Percentiles rank a stretch among this genome's conserved stretches.
These are phyloP conservation scores for Terfezia claveryi DNA, from an alignment of 495 filamentous ascomycete species.

Conservation along the genomic window DNA sequence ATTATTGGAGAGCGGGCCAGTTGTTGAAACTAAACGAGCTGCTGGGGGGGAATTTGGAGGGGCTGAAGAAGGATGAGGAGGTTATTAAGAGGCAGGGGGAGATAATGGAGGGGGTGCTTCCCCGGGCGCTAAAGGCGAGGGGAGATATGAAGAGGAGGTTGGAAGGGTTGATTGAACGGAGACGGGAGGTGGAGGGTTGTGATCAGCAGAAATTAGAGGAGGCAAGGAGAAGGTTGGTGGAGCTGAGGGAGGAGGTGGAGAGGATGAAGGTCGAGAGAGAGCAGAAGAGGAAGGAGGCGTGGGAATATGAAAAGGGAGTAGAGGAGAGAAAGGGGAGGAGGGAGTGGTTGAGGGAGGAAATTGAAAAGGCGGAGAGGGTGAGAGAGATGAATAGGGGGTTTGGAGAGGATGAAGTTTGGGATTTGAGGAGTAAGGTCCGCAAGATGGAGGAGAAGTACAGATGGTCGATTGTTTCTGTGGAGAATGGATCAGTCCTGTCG, in stretches of 20 bases:
- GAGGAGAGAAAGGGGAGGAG: conserved; percentile 39
- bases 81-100: conserved; percentile 43
- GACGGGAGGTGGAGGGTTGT: conserved; percentile 40
- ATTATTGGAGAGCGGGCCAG: conserved; percentile 87
- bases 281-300: conserved; percentile 41
- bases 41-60: conserved; percentile 46
- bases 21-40: conserved; percentile 64
- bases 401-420: conserved; percentile 60
- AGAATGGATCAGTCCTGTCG: conserved; percentile 36
- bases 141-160: conserved; percentile 31
- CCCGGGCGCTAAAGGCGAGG: conserved; percentile 34
- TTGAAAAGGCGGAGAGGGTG: conserved; percentile 61
- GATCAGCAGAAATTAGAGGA: conserved; percentile 50
- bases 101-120: conserved; percentile 41
- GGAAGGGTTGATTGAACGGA: conserved; percentile 36
- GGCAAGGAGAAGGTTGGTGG: conserved; percentile 54
- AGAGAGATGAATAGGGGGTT: conserved; percentile 76
- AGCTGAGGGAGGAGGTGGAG: conserved; percentile 39
- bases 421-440: conserved; percentile 39
- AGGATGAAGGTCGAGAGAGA: conserved; percentile 43
- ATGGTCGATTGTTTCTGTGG: conserved; percentile 53
- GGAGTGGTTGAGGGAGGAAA: conserved; percentile 36
- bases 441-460: conserved; percentile 46
- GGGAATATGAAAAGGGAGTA: conserved; percentile 39
- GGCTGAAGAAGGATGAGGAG: conserved; percentile 53